These are phyloP conservation scores for Cercophora sp. DNA, from an alignment of 495 filamentous ascomycete genomes.

Conservation along the genomic window DNA sequence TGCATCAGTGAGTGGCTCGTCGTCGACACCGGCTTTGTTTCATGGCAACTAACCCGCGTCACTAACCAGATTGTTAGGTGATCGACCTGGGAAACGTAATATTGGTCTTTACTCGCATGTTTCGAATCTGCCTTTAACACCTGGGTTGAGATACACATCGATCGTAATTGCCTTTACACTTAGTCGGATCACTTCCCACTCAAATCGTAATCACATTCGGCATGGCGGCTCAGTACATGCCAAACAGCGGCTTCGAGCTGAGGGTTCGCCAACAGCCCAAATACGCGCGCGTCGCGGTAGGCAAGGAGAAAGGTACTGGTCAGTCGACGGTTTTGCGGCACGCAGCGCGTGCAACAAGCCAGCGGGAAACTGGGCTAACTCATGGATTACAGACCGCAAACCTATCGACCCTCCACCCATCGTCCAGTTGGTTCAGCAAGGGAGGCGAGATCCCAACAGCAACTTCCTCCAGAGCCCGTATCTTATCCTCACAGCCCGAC, in stretches of 20 bases:
- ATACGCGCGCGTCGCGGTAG: conserved; percentile 63
- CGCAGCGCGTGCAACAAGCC: no score
- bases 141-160: no score
- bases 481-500: conserved; percentile 68
- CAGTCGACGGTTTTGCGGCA: conserved; percentile 1
- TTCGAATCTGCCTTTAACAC: no score
- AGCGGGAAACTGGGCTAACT: conserved; percentile 19
- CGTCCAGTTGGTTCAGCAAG: conserved; percentile 72
- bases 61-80: no score
- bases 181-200: neutral
- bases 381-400: conserved; percentile 69
- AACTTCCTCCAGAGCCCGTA: conserved; percentile 61
- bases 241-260: conserved; percentile 36
- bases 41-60: no score
- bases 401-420: conserved; percentile 94
- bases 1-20: no score
- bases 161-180: no score
- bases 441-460: conserved; percentile 68
- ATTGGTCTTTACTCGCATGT: no score
- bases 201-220: neutral
- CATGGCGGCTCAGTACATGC: neutral
- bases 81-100: no score
- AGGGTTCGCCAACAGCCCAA: conserved; percentile 64
- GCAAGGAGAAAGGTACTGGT: conserved; percentile 63
- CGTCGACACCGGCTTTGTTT: no score